Conservation (phyloP, 2,329 filamentous ascomycete genomes). For the Neurospora crassa region DNA sequence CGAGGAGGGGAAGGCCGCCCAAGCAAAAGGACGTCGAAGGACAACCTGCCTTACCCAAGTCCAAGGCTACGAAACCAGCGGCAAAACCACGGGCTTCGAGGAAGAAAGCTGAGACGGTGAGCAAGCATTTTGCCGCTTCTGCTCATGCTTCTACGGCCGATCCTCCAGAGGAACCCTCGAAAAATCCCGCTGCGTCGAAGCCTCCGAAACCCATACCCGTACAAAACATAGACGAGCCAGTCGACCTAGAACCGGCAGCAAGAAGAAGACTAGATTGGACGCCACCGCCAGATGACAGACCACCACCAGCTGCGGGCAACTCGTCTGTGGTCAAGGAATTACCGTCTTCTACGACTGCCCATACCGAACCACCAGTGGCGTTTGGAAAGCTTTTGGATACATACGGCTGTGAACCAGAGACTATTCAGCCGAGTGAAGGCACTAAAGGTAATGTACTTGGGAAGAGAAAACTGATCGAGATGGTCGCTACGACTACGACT, state of each 20-base stretch:
- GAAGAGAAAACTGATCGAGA: conserved; percentile 48
- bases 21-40: conserved; percentile 10
- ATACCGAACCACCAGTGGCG: conserved; percentile 2
- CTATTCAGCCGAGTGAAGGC: not conserved
- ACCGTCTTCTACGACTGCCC: conserved; percentile 8
- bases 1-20: not conserved
- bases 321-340: conserved; percentile 25
- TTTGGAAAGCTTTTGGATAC: conserved; percentile 36
- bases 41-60: conserved; percentile 24
- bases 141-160: not conserved
- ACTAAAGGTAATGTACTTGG: conserved; percentile 28
- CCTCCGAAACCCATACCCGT: conserved; percentile 13
- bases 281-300: conserved; percentile 37
- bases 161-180: not conserved
- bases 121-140: conserved; percentile 22
- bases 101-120: conserved; percentile 24
- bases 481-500: conserved; percentile 27
- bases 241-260: conserved; percentile 39
- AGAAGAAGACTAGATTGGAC: conserved; percentile 58
- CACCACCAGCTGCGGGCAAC: conserved; percentile 17
- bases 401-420: conserved; percentile 28
- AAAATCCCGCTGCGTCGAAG: conserved; percentile 12
- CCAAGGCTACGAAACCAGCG: conserved; percentile 24
- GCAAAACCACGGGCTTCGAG: conserved; percentile 14
- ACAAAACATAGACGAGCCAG: conserved; percentile 20